Percentiles rank a stretch among this genome's conserved stretches.
Conservation (phyloP, 106 monocot species). For the Dendrobium officinale region DNA sequence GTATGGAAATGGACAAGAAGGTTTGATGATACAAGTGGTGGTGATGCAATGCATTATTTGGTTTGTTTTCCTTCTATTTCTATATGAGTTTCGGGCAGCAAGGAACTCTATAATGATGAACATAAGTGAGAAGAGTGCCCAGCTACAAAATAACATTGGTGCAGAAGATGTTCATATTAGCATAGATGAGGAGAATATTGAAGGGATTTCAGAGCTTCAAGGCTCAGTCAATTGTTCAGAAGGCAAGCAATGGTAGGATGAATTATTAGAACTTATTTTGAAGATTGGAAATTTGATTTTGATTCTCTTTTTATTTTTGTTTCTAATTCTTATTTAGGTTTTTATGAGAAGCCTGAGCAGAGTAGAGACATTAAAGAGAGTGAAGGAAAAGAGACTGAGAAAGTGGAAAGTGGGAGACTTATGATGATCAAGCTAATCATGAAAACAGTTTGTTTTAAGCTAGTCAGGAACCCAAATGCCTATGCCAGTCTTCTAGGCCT, state of each 20-base stretch:
- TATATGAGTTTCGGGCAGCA: constrained; percentile 47
- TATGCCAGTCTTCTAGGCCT: constrained; percentile 42
- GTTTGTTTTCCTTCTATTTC: constrained; percentile 44
- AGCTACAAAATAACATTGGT: too few species aligned
- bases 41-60: constrained; percentile 46
- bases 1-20: constrained; percentile 38
- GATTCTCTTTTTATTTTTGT: too few species aligned
- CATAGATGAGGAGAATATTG: neutral
- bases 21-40: constrained; percentile 45
- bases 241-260: constrained; percentile 1
- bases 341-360: neutral
- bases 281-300: too few species aligned
- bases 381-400: neutral
- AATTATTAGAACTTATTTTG: too few species aligned
- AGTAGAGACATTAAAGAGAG: neutral
- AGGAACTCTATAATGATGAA: constrained; percentile 1
- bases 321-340: neutral
- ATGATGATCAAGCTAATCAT: constrained; percentile 2
- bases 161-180: constrained; percentile 13
- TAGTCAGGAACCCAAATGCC: constrained; percentile 39
- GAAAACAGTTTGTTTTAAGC: constrained; percentile 39
- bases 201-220: too few species aligned
- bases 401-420: neutral
- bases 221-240: neutral
- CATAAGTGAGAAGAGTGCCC: too few species aligned